phyloP scores from a whole-genome alignment of 129 eudicot species.

The Helianthus tuberosus region DNA sequence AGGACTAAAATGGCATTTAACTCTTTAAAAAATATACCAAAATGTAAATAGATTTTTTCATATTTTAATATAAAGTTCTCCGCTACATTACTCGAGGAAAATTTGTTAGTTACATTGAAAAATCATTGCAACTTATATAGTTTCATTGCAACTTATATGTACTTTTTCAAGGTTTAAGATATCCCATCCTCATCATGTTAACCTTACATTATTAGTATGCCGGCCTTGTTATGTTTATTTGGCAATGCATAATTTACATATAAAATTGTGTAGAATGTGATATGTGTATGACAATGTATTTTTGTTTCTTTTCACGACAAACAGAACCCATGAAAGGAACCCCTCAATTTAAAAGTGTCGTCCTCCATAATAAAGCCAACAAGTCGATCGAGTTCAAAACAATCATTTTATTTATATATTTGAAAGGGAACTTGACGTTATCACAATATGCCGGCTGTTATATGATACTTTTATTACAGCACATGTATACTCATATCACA shows the following conservation, averaged over 20 bases:
- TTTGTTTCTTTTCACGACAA: background rate
- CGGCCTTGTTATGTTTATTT: background rate
- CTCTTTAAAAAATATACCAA: no score
- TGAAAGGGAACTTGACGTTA: background rate
- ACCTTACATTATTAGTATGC: background rate
- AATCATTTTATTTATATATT: no score
- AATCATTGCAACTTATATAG: no score
- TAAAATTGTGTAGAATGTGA: background rate
- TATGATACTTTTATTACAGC: background rate
- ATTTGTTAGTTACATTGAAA: no score
- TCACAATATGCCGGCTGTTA: background rate
- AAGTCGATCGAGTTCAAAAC: background rate
- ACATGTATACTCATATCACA: no score
- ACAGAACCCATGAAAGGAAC: background rate
- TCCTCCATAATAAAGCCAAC: background rate
- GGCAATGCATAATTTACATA: background rate
- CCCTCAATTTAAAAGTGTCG: background rate
- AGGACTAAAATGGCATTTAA: no score
- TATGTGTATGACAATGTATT: background rate
- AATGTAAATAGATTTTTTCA: no score
- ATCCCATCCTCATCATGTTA: no score
- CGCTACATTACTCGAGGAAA: no score
- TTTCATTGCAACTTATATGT: no score
- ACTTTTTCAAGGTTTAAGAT: no score
- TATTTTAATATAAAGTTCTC: no score